Percentiles rank a stretch among this genome's conserved stretches.
phyloP scores from a whole-genome alignment of 2,329 filamentous ascomycete genomes.

The Lecanicillium sp. region DNA sequence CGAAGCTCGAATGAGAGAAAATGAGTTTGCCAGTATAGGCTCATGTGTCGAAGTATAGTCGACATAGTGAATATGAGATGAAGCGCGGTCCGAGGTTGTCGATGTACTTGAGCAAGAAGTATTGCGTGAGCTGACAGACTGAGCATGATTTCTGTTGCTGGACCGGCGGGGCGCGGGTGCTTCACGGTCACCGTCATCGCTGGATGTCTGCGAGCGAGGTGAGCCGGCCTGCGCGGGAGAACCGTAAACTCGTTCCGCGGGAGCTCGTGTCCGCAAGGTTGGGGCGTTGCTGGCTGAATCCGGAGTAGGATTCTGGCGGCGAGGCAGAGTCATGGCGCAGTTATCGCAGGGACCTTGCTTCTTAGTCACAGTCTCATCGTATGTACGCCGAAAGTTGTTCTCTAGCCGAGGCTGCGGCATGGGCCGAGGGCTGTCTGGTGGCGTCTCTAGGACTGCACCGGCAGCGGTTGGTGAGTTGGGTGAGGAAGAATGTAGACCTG shows the following conservation, averaged over 20 bases:
- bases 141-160: conserved; percentile 32
- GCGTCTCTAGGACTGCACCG: conserved; percentile 44
- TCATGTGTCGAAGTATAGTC: conserved; percentile 64
- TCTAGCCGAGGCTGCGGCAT: conserved; percentile 38
- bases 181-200: conserved; percentile 44
- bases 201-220: conserved; percentile 44
- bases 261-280: conserved; percentile 52
- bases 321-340: conserved; percentile 58
- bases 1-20: conserved; percentile 58
- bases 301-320: conserved; percentile 20
- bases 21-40: conserved; percentile 52
- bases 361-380: conserved; percentile 58
- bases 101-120: conserved; percentile 47
- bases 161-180: conserved; percentile 24
- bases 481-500: conserved; percentile 20
- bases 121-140: conserved; percentile 34
- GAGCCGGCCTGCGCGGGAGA: conserved; percentile 39
- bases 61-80: conserved; percentile 55
- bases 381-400: conserved; percentile 54
- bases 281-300: conserved; percentile 32
- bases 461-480: conserved; percentile 23
- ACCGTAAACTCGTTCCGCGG: conserved; percentile 52
- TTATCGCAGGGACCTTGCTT: conserved; percentile 60
- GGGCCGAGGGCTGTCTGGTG: conserved; percentile 46
- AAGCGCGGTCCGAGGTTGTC: conserved; percentile 35